Evolutionary conservation across 2,329 filamentous ascomycete species (phyloP).

Genomic region (Beauveria caledonica): DNA sequence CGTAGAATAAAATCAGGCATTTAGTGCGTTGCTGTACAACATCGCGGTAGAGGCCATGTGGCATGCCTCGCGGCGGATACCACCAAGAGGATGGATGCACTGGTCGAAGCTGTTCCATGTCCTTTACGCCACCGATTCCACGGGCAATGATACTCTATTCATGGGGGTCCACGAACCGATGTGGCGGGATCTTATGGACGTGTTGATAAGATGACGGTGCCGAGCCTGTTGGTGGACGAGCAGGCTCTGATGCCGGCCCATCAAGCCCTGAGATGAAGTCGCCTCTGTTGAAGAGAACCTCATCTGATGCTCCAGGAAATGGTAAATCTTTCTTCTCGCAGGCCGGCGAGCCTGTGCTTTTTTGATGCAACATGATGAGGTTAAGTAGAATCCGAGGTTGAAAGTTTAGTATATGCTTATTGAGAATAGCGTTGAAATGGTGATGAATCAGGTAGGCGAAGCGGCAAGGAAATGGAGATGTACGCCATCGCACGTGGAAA

Average conservation of each 20-base stretch:
- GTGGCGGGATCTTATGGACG: conserved; percentile 15
- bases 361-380: neutral
- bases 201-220: conserved; percentile 9
- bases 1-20: conserved; percentile 36
- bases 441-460: neutral
- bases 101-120: conserved; percentile 34
- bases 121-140: conserved; percentile 38
- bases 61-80: conserved; percentile 41
- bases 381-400: neutral
- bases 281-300: conserved; percentile 8
- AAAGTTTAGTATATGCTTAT: neutral
- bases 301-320: neutral
- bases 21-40: conserved; percentile 36
- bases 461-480: neutral
- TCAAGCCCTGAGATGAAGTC: neutral
- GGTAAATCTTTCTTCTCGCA: neutral
- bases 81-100: conserved; percentile 33
- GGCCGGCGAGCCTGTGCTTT: neutral
- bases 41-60: conserved; percentile 41
- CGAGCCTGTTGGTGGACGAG: neutral
- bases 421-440: neutral
- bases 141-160: conserved; percentile 41
- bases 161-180: conserved; percentile 33
- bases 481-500: neutral
- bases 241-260: neutral